Percentiles rank a stretch among this genome's conserved stretches.
Conservation (phyloP, 2,329 filamentous ascomycete species). For the Xylariaceae sp. region DNA sequence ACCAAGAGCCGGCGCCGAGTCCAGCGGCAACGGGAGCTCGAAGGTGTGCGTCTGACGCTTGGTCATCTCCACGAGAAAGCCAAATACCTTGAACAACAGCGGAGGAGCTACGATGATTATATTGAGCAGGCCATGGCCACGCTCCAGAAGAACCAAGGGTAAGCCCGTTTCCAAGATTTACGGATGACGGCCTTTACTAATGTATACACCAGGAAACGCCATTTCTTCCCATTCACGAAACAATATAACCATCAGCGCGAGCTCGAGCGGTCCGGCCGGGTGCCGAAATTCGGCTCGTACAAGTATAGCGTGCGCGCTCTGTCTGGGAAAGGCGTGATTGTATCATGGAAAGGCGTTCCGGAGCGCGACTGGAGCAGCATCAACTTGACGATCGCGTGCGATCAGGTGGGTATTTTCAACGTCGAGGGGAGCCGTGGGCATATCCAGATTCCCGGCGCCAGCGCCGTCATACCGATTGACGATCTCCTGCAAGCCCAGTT, state of each 20-base stretch:
- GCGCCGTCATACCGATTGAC: constrained; percentile 82
- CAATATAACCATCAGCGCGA: constrained; percentile 99
- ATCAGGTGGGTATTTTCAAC: constrained; percentile 89
- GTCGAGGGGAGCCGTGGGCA: constrained; percentile 86
- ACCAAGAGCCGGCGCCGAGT: constrained; percentile 92
- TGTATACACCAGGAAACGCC: constrained; percentile 10
- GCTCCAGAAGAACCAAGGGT: constrained; percentile 92
- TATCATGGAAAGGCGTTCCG: constrained; percentile 80
- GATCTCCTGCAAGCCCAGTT: constrained; percentile 95
- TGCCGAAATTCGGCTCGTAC: constrained; percentile 96
- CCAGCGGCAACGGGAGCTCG: constrained; percentile 85
- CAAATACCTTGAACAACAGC: constrained; percentile 86
- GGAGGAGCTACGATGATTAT: constrained; percentile 98
- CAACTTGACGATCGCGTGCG: constrained; percentile 89
- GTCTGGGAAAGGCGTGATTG: constrained; percentile 87
- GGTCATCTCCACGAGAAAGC: constrained; percentile 79
- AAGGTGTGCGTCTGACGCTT: constrained; percentile 73
- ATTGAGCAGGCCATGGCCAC: constrained; percentile 98
- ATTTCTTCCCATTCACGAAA: constrained; percentile 79
- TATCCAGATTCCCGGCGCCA: constrained; percentile 94
- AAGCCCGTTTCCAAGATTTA: constrained; percentile 32
- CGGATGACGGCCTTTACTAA: background rate
- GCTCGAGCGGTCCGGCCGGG: constrained; percentile 83
- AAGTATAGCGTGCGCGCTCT: constrained; percentile 91
- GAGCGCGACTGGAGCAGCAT: constrained; percentile 86